phyloP scores from a whole-genome alignment of 768 basidiomycete species.

The Rubroboletus pulcherrimus region DNA sequence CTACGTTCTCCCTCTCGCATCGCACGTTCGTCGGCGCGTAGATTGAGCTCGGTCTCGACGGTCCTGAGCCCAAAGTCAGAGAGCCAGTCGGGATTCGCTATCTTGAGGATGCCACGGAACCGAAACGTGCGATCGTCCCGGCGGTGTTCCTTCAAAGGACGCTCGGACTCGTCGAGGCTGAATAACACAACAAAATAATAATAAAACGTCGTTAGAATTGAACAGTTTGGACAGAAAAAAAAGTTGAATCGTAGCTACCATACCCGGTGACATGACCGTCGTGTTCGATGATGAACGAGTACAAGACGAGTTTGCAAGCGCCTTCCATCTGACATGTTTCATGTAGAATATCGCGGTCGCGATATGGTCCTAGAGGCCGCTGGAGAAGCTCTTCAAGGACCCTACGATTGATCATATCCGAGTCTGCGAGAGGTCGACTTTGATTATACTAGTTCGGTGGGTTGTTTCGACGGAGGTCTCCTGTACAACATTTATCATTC shows the following conservation, averaged over 20 bases:
- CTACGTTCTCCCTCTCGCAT: constrained; percentile 16
- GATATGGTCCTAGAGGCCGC: constrained; percentile 30
- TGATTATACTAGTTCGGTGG: not conserved
- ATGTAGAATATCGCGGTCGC: constrained; percentile 23
- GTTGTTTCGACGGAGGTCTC: not conserved
- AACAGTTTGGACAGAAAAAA: not conserved
- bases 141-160: constrained; percentile 25
- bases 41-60: constrained; percentile 43
- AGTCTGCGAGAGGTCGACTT: not conserved
- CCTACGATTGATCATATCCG: constrained; percentile 17
- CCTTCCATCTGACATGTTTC: constrained; percentile 17
- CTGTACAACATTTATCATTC: not conserved
- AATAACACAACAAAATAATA: not conserved
- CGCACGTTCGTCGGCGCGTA: constrained; percentile 34
- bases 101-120: constrained; percentile 50
- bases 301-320: constrained; percentile 17
- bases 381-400: constrained; percentile 24
- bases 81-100: constrained; percentile 47
- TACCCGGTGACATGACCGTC: constrained; percentile 27
- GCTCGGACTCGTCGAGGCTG: constrained; percentile 50
- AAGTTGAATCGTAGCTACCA: not conserved
- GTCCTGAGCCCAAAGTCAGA: constrained; percentile 40
- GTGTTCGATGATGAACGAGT: constrained; percentile 30
- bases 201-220: not conserved
- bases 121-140: constrained; percentile 33